Base-by-base conservation (phyloP, 441 rosid species). In the Omphalea diandra region DNA sequence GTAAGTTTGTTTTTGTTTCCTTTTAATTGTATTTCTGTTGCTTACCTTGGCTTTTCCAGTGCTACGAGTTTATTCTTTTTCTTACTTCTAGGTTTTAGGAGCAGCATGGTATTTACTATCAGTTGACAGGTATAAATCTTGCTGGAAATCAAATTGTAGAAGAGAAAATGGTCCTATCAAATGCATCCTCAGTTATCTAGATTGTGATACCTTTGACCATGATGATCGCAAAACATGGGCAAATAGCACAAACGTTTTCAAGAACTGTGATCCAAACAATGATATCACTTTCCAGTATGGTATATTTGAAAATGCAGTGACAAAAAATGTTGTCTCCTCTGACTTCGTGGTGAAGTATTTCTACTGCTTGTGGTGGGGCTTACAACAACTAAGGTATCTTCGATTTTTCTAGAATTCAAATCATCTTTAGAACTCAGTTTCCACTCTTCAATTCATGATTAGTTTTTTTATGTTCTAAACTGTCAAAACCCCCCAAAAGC, bases 321-420 rank as follows among this genome's bases (percentile, higher is more conserved):
- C 60, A 49, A 92, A 90, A 63, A 83, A 82, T 5, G 96, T 88
- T 1, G 86, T 90, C 59, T 80, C 94, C 47, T 80, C 84, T 7
- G 67, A 77, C 50, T 91, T 94, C 26, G 31, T 82, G 9, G 84
- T 84, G 79, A 91, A 90, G 82, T 91, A 88, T 77, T 88, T 89
- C 83, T 94, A 86, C 82, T 94, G 97, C 80, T 79, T 94, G 73
- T 94, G 97, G 98, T 94, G 98, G 98, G 98, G 97, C 35, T 77
- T 94, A 73, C 99, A 94, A 79, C 94, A 90, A 68, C 84, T 89
- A 75, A 94, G 97, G 98, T 91, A 83, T 62, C 70, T 57, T 56
- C 35, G 3, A 56, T 29, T 14, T 26, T 58, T 75, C 47, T 56
- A 31, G 38, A 73, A 35, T 73, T 69, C 63, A 60, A 27, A 53